Evolutionary conservation across 2,329 filamentous ascomycete genomes (phyloP).

Genomic region (Beauveria scarabaeidicola): DNA sequence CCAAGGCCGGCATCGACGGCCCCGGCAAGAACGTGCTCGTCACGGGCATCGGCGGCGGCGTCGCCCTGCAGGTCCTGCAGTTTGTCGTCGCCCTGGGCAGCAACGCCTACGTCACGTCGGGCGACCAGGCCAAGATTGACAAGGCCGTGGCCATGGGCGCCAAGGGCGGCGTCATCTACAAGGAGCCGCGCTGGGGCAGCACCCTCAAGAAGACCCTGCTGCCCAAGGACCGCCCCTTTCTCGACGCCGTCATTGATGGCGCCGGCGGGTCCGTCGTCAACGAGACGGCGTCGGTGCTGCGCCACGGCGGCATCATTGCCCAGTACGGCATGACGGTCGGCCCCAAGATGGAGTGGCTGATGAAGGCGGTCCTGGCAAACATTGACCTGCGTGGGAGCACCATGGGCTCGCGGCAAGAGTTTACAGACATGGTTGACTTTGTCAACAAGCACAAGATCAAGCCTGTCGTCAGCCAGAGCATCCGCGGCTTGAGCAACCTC

Average conservation of each 20-base stretch:
- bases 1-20: constrained; percentile 59
- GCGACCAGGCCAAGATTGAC: constrained; percentile 65
- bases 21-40: constrained; percentile 68
- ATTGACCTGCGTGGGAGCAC: constrained; percentile 79
- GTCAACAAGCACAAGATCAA: constrained; percentile 63
- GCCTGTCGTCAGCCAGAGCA: constrained; percentile 68
- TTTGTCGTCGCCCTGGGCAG: constrained; percentile 69
- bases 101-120: constrained; percentile 74
- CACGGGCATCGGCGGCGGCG: constrained; percentile 88
- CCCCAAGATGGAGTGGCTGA: constrained; percentile 79
- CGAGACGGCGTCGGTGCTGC: constrained; percentile 59
- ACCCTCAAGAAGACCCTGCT: constrained; percentile 52
- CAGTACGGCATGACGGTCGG: constrained; percentile 85
- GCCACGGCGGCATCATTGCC: constrained; percentile 73
- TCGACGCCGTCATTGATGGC: constrained; percentile 85
- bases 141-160: constrained; percentile 67
- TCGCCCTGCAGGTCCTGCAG: constrained; percentile 72
- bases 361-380: constrained; percentile 78
- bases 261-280: constrained; percentile 79
- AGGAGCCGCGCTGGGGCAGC: constrained; percentile 71
- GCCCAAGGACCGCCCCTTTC: constrained; percentile 53
- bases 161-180: constrained; percentile 74
- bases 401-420: constrained; percentile 87
- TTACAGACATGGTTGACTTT: constrained; percentile 82
- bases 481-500: constrained; percentile 65